Evolutionary conservation across 345 rosid species (phyloP).

Genomic region (Eutrema heterophyllum): DNA sequence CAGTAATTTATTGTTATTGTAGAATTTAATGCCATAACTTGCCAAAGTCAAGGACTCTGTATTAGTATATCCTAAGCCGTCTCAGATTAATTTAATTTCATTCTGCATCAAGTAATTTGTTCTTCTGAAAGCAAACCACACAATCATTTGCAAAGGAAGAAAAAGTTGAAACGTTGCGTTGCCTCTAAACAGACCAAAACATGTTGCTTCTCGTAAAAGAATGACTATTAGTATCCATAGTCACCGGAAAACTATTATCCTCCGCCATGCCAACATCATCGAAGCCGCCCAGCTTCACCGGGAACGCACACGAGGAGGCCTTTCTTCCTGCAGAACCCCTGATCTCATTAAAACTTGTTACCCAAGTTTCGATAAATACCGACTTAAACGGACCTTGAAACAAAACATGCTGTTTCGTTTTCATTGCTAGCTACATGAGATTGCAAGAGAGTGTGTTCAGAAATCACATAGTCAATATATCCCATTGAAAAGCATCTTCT

Average conservation of each 20-base stretch:
- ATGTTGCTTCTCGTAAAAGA: slow-evolving; percentile 72
- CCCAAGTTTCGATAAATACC: neutral
- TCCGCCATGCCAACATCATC: too few species aligned
- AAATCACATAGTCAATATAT: neutral
- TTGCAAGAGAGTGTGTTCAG: neutral
- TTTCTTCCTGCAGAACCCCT: neutral
- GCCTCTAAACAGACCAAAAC: slow-evolving; percentile 62
- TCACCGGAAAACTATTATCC: slow-evolving; percentile 7
- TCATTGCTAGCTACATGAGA: neutral
- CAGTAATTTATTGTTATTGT: too few species aligned
- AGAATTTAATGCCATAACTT: too few species aligned
- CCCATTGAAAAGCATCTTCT: neutral
- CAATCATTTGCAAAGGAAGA: too few species aligned
- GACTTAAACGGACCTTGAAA: neutral
- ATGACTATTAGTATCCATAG: slow-evolving; percentile 36
- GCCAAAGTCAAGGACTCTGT: neutral
- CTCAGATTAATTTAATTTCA: neutral
- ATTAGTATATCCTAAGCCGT: neutral
- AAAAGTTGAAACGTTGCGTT: slow-evolving; percentile 53
- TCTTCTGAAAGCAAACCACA: too few species aligned
- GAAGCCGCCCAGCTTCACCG: too few species aligned
- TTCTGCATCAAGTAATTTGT: neutral
- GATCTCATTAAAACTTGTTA: neutral
- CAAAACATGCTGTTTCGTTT: neutral
- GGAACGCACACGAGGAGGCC: neutral